Evolutionary conservation across 2,329 filamentous ascomycete species (phyloP).

Genomic region (Apiospora saccharicola): DNA sequence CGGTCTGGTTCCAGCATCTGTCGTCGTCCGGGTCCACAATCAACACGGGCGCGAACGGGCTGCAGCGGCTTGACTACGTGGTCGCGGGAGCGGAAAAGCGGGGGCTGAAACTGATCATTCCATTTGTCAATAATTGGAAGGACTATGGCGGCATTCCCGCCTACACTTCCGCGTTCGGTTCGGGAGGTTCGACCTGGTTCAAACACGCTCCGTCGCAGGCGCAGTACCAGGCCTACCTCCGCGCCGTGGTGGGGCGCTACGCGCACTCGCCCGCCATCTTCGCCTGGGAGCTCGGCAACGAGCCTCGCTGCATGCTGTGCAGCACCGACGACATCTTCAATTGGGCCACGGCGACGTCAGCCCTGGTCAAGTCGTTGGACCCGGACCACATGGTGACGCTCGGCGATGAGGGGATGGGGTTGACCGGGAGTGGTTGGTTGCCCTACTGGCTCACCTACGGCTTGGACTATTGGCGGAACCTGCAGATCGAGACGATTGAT

Average conservation of each 20-base stretch:
- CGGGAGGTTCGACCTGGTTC: slow-evolving; percentile 62
- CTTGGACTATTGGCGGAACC: slow-evolving; percentile 60
- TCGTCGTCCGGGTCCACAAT: slow-evolving; percentile 61
- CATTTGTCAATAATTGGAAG: slow-evolving; percentile 73
- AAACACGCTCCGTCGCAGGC: slow-evolving; percentile 58
- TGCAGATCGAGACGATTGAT: slow-evolving; percentile 58
- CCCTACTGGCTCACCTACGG: slow-evolving; percentile 56
- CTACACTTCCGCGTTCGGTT: slow-evolving; percentile 65
- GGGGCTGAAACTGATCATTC: slow-evolving; percentile 69
- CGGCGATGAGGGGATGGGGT: slow-evolving; percentile 62
- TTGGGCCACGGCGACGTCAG: slow-evolving; percentile 65
- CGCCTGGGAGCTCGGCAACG: slow-evolving; percentile 62
- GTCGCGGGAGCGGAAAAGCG: slow-evolving; percentile 65
- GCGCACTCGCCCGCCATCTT: slow-evolving; percentile 55
- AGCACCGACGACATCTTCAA: slow-evolving; percentile 59
- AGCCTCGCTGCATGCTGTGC: slow-evolving; percentile 66
- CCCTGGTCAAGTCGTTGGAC: slow-evolving; percentile 71
- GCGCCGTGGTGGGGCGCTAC: slow-evolving; percentile 57
- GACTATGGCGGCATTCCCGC: slow-evolving; percentile 72
- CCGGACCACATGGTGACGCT: slow-evolving; percentile 67
- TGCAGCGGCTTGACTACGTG: slow-evolving; percentile 70
- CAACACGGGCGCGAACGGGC: slow-evolving; percentile 68
- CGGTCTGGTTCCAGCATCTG: slow-evolving; percentile 62
- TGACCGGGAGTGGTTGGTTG: slow-evolving; percentile 53
- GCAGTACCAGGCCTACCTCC: slow-evolving; percentile 62